phyloP scores from a whole-genome alignment of 2,329 filamentous ascomycete genomes.

The Fusarium incarnatum region DNA sequence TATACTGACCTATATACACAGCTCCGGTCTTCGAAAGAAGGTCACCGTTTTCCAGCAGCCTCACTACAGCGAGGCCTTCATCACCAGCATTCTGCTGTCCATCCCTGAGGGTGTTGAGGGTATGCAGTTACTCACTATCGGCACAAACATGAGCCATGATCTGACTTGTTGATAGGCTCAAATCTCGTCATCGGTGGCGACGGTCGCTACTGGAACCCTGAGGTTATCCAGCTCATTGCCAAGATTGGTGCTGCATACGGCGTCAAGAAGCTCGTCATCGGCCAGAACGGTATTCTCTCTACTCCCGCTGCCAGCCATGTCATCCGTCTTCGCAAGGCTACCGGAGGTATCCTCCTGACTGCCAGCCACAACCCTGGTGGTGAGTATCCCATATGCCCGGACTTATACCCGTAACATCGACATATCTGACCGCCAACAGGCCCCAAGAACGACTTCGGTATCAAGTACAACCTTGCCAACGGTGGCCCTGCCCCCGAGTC shows the following conservation, averaged over 20 bases:
- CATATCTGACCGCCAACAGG: constrained; percentile 61
- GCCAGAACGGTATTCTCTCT: constrained; percentile 95
- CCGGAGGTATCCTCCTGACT: constrained; percentile 94
- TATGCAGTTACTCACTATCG: constrained; percentile 48
- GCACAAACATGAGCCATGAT: constrained; percentile 29
- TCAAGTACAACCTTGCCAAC: constrained; percentile 99
- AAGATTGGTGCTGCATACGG: constrained; percentile 98
- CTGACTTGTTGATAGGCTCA: constrained; percentile 59
- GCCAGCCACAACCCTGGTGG: constrained; percentile 98
- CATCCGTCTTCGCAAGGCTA: constrained; percentile 94
- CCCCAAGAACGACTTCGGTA: constrained; percentile 94
- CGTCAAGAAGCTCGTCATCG: constrained; percentile 98
- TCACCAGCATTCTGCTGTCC: constrained; percentile 92
- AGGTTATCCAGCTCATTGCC: constrained; percentile 95
- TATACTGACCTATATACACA: constrained; percentile 54
- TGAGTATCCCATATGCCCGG: constrained; percentile 57
- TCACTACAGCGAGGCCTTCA: constrained; percentile 96
- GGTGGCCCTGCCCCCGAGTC: constrained; percentile 95
- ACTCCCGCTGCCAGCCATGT: constrained; percentile 96
- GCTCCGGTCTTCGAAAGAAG: constrained; percentile 98
- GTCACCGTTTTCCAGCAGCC: constrained; percentile 96
- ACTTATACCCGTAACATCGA: not conserved
- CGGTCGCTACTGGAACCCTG: constrained; percentile 96
- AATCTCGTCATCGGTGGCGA: constrained; percentile 98
- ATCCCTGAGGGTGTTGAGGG: constrained; percentile 94